phyloP scores from a whole-genome alignment of 768 basidiomycete genomes.

The Paxillus involutus region DNA sequence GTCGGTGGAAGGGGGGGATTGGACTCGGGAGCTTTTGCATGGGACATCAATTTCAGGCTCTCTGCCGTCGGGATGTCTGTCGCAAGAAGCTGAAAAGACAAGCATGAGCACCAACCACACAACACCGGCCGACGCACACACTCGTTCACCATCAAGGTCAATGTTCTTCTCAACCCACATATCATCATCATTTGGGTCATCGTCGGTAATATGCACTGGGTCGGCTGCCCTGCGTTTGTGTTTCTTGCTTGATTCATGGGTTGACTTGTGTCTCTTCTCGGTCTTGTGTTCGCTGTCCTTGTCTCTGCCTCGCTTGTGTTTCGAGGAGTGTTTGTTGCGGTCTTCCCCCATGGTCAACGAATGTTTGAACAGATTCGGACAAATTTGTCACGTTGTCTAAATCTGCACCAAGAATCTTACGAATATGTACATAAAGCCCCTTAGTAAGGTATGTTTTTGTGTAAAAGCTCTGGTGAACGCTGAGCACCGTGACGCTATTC shows the following conservation, averaged over 20 bases:
- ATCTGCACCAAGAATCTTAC: background rate
- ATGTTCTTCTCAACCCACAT: constrained; percentile 91
- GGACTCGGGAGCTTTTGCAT: constrained; percentile 45
- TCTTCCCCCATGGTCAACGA: constrained; percentile 21
- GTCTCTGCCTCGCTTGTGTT: constrained; percentile 32
- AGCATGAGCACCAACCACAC: constrained; percentile 5
- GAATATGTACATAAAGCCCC: background rate
- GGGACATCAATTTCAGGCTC: constrained; percentile 67
- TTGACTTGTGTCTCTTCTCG: constrained; percentile 57
- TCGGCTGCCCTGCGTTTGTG: constrained; percentile 34
- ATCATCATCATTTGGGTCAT: constrained; percentile 45
- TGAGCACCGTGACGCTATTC: no score
- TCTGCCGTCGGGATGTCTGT: constrained; percentile 77
- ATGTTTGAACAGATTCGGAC: background rate
- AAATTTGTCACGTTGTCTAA: background rate
- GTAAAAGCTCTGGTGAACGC: background rate
- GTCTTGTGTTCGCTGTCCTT: constrained; percentile 44
- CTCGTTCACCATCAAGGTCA: constrained; percentile 72
- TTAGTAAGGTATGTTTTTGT: background rate
- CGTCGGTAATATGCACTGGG: constrained; percentile 52
- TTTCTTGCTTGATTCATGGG: constrained; percentile 41
- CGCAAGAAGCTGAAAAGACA: constrained; percentile 50
- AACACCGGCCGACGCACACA: constrained; percentile 35
- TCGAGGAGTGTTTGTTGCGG: constrained; percentile 18
- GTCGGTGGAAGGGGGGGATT: constrained; percentile 49